These are phyloP conservation scores for Fraxinus xanthoxyloides DNA, from an alignment of 305 asterid genomes.

Conservation along the genomic window DNA sequence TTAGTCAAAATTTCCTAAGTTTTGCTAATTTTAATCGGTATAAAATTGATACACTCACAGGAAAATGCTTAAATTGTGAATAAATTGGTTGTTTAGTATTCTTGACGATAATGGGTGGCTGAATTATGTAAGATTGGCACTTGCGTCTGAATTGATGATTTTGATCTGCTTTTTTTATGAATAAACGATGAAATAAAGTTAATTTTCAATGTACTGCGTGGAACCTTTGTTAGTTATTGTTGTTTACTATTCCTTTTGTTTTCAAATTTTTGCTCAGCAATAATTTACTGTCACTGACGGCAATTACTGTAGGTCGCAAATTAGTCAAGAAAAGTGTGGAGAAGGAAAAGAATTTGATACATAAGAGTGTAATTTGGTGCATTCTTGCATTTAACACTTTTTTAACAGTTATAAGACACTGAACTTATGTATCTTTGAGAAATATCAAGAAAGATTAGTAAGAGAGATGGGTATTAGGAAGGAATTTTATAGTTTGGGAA, in stretches of 20 bases:
- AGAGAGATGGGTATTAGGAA: neutral
- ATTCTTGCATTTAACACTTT: neutral
- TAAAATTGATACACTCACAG: neutral
- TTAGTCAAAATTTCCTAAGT: neutral
- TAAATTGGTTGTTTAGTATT: neutral
- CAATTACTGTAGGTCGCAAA: neutral
- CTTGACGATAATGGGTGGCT: slow-evolving; percentile 19
- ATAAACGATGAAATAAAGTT: neutral
- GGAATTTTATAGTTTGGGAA: neutral
- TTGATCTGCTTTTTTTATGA: slow-evolving; percentile 12
- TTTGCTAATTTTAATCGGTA: neutral
- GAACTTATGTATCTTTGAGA: neutral
- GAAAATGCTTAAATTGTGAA: slow-evolving; percentile 1
- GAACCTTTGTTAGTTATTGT: neutral
- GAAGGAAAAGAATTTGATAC: neutral
- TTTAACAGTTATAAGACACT: neutral
- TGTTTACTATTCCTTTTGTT: neutral
- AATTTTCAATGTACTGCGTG: neutral
- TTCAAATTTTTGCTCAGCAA: neutral
- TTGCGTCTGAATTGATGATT: slow-evolving; percentile 7
- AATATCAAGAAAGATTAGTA: neutral
- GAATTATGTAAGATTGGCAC: slow-evolving; percentile 8
- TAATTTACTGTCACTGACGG: neutral
- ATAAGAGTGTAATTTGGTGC: neutral
- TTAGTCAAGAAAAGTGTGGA: neutral